These are phyloP conservation scores for Rutstroemia sp. DNA, from an alignment of 2,329 filamentous ascomycete genomes.

Conservation along the genomic window DNA sequence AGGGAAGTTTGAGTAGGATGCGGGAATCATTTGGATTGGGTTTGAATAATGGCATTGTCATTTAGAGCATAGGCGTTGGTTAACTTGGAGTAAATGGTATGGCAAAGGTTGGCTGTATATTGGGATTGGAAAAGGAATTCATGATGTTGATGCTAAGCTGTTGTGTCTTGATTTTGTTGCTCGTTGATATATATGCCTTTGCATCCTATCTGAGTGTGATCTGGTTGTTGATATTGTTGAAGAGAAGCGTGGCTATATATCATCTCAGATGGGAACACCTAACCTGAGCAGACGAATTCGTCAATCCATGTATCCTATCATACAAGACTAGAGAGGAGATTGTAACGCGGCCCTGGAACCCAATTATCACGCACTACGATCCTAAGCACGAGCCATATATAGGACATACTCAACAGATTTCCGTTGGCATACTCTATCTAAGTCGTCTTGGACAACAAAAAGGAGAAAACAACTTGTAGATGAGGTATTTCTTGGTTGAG, in stretches of 20 bases:
- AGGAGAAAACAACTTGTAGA: not conserved
- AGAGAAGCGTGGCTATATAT: no score
- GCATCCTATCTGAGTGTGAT: not conserved
- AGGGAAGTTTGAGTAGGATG: slow-evolving; percentile 40
- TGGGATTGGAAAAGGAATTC: not conserved
- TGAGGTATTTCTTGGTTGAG: not conserved
- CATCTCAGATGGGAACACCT: no score
- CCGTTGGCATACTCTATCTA: not conserved
- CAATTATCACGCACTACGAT: no score
- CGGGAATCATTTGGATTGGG: no score
- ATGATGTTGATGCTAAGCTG: slow-evolving; percentile 1
- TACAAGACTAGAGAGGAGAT: no score
- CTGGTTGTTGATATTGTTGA: no score
- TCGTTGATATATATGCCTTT: not conserved
- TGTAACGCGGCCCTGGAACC: no score
- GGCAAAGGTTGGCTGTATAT: not conserved
- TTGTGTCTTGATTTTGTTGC: not conserved
- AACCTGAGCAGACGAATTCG: no score
- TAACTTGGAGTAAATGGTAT: not conserved
- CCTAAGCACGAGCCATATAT: no score
- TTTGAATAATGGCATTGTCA: no score
- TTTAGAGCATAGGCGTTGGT: not conserved
- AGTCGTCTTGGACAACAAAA: not conserved
- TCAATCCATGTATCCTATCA: no score
- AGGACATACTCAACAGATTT: not conserved